Evolutionary conservation across 2,329 filamentous ascomycete species (phyloP).

Genomic region (Paraphoma sp.): DNA sequence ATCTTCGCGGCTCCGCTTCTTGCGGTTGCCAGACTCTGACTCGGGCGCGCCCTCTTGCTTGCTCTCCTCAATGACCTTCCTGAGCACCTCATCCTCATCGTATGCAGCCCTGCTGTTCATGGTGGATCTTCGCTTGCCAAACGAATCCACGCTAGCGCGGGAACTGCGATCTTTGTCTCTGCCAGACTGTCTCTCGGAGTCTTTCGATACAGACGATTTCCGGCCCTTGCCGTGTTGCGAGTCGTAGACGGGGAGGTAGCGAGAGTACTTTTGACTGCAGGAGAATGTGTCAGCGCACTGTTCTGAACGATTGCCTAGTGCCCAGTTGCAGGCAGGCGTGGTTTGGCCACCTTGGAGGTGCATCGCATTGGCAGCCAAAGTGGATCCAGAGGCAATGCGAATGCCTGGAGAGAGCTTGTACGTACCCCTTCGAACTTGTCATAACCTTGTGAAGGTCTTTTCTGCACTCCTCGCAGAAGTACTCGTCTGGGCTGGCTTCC

Average conservation of each 20-base stretch:
- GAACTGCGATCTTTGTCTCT: conserved; percentile 63
- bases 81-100: conserved; percentile 89
- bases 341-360: too few relatives aligned
- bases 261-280: conserved; percentile 66
- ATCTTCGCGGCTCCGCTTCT: conserved; percentile 87
- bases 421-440: conserved; percentile 84
- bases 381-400: background rate
- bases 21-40: conserved; percentile 64
- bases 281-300: conserved; percentile 6
- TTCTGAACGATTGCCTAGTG: too few relatives aligned
- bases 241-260: conserved; percentile 67
- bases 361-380: background rate
- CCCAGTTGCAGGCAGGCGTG: too few relatives aligned
- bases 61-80: conserved; percentile 92
- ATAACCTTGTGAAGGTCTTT: conserved; percentile 89
- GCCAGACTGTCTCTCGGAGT: conserved; percentile 62
- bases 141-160: conserved; percentile 61
- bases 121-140: conserved; percentile 86
- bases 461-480: conserved; percentile 95
- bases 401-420: background rate
- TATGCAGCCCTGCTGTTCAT: conserved; percentile 98
- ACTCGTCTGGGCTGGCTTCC: conserved; percentile 90
- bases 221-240: conserved; percentile 60
- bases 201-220: conserved; percentile 71
- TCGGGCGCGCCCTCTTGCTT: conserved; percentile 74